These are phyloP conservation scores for Yarrowia sp. DNA, from an alignment of 805 yeast genomes.

Conservation along the genomic window DNA sequence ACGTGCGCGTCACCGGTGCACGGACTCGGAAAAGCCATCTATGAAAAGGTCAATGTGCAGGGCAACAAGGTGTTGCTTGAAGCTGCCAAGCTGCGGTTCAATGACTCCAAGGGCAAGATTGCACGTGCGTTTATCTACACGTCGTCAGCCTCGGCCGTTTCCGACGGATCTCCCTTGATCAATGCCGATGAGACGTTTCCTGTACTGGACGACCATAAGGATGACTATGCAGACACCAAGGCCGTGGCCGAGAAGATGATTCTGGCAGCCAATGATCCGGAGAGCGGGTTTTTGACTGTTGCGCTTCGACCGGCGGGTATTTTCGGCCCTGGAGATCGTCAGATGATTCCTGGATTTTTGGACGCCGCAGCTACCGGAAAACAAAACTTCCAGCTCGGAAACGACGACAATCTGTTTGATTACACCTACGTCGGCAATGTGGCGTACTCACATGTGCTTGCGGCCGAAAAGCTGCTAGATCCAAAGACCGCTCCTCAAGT, in stretches of 20 bases:
- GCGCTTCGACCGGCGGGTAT: conserved; percentile 97
- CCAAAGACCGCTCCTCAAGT: conserved; percentile 45
- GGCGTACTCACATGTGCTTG: conserved; percentile 93
- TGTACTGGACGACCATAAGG: conserved; percentile 89
- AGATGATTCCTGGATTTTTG: conserved; percentile 88
- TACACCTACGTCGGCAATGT: conserved; percentile 99
- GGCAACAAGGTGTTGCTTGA: conserved; percentile 78
- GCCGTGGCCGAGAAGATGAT: conserved; percentile 86
- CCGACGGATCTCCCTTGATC: conserved; percentile 87
- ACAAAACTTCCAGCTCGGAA: conserved; percentile 90
- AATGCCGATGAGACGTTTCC: conserved; percentile 96
- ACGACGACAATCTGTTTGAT: conserved; percentile 88
- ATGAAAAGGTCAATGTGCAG: conserved; percentile 83
- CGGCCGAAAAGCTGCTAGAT: conserved; percentile 70
- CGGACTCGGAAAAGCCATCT: conserved; percentile 76
- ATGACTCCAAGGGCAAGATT: conserved; percentile 29
- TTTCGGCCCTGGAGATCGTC: conserved; percentile 98
- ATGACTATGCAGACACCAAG: conserved; percentile 92
- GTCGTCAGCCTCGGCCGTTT: conserved; percentile 95
- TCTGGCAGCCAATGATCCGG: conserved; percentile 63
- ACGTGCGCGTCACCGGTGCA: conserved; percentile 98
- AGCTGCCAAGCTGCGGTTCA: conserved; percentile 52
- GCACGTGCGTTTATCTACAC: conserved; percentile 76
- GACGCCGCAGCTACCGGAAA: conserved; percentile 80
- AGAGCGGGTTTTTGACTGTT: conserved; percentile 58